These are phyloP conservation scores for Raddia guianensis DNA, from an alignment of 176 grass and related monocot species.

Conservation along the genomic window DNA sequence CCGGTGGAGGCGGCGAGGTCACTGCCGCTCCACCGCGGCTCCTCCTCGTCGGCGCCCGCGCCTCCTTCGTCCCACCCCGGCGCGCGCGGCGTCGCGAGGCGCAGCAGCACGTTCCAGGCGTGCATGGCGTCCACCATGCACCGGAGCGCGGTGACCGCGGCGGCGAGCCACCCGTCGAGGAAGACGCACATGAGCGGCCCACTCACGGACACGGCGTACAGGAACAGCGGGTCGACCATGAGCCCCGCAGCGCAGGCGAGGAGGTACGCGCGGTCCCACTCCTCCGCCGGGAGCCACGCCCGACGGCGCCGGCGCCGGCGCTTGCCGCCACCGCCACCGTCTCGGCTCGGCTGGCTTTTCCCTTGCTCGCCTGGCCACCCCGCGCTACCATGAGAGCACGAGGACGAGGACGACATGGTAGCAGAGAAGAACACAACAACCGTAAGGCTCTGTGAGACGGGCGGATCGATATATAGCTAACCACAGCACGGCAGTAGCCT, in stretches of 20 bases:
- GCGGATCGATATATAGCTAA: constrained; percentile 2
- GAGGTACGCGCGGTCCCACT: constrained; percentile 83
- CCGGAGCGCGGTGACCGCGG: constrained; percentile 71
- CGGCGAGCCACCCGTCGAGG: constrained; percentile 79
- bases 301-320: not conserved
- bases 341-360: not conserved
- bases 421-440: constrained; percentile 15
- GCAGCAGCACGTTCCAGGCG: constrained; percentile 40
- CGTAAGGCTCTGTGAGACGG: not conserved
- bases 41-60: constrained; percentile 28
- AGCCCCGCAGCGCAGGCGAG: constrained; percentile 76
- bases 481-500: not conserved
- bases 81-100: not conserved
- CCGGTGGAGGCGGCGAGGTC: not conserved
- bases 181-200: constrained; percentile 76
- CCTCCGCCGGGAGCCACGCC: not conserved
- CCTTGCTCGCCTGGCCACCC: not conserved
- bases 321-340: not conserved
- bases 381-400: not conserved
- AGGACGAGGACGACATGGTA: not conserved
- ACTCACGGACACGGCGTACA: constrained; percentile 72
- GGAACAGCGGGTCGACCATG: constrained; percentile 83
- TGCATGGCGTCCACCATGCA: constrained; percentile 75
- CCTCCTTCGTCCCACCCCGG: not conserved
- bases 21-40: not conserved